phyloP scores from a whole-genome alignment of 371 early-diverging fungal genomes.

The Batrachochytrium dendrobatidis region DNA sequence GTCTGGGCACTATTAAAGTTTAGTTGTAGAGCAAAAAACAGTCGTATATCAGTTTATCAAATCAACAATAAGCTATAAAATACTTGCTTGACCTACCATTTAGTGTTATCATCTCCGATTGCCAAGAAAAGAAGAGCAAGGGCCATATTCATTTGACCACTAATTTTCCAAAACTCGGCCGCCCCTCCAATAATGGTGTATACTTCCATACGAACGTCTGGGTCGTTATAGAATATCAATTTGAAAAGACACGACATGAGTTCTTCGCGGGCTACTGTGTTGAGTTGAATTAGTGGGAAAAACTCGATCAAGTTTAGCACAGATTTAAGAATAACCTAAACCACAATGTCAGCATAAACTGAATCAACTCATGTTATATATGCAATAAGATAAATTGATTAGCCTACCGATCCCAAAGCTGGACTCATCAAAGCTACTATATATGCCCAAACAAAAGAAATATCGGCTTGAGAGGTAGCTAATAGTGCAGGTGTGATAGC shows the following conservation, averaged over 20 bases:
- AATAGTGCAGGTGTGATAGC: slow-evolving; percentile 29
- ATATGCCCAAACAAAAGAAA: slow-evolving; percentile 36
- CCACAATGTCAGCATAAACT: not conserved
- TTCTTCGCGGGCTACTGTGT: slow-evolving; percentile 29
- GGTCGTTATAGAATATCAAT: slow-evolving; percentile 31
- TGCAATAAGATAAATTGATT: not conserved
- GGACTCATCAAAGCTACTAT: slow-evolving; percentile 25
- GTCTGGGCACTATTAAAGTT: slow-evolving; percentile 21
- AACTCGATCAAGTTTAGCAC: slow-evolving; percentile 22
- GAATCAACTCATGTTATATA: not conserved
- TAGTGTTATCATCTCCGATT: slow-evolving; percentile 30
- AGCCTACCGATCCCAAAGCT: slow-evolving; percentile 26
- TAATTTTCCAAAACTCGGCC: slow-evolving; percentile 32
- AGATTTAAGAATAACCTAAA: slow-evolving; percentile 16
- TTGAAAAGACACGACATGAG: slow-evolving; percentile 26
- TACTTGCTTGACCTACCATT: slow-evolving; percentile 21
- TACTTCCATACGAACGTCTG: slow-evolving; percentile 21
- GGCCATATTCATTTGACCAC: slow-evolving; percentile 24
- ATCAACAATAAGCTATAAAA: too few species aligned
- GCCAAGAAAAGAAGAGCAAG: slow-evolving; percentile 30
- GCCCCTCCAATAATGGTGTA: slow-evolving; percentile 33
- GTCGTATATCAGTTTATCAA: not conserved
- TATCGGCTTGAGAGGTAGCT: slow-evolving; percentile 26
- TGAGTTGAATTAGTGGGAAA: slow-evolving; percentile 33
- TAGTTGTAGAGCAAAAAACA: slow-evolving; percentile 8